Evolutionary conservation across 2,329 filamentous ascomycete genomes (phyloP).

Genomic region (Neonectria sp.): DNA sequence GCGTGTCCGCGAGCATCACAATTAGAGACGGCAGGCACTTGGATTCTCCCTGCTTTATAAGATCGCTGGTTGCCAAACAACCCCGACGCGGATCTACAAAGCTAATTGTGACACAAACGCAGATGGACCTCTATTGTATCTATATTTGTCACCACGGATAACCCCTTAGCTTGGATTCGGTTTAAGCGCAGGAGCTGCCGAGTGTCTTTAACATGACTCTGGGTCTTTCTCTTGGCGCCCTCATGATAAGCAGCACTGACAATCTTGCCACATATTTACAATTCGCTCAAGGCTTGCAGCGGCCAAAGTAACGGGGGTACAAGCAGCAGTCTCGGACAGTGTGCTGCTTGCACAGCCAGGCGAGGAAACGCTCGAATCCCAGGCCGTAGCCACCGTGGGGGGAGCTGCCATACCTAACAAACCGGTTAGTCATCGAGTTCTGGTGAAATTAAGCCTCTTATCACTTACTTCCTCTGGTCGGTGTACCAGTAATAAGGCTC

Average conservation of each 20-base stretch:
- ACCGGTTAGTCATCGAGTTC: constrained; percentile 2
- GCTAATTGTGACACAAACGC: constrained; percentile 10
- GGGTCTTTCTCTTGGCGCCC: not conserved
- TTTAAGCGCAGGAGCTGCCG: not conserved
- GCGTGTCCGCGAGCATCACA: not conserved
- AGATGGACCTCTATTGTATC: constrained; percentile 20
- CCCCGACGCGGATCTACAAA: constrained; percentile 2
- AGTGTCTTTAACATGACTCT: not conserved
- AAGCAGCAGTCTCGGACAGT: constrained; percentile 78
- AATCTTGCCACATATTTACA: constrained; percentile 24
- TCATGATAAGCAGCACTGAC: not conserved
- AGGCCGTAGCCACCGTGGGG: constrained; percentile 95
- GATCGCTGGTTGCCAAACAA: not conserved
- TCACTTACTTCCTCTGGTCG: constrained; percentile 86
- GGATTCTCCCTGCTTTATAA: constrained; percentile 3
- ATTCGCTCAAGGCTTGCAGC: constrained; percentile 77
- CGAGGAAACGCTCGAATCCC: constrained; percentile 84
- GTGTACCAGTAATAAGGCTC: constrained; percentile 98
- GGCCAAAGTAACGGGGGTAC: constrained; percentile 86
- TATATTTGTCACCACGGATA: not conserved
- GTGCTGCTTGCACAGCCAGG: constrained; percentile 76
- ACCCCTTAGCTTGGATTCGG: not conserved
- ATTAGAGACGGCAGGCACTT: not conserved
- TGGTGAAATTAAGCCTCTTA: not conserved
- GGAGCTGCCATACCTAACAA: constrained; percentile 77